phyloP scores from a whole-genome alignment of 352 stramenopile genomes.

The Blastocystis sp. region DNA sequence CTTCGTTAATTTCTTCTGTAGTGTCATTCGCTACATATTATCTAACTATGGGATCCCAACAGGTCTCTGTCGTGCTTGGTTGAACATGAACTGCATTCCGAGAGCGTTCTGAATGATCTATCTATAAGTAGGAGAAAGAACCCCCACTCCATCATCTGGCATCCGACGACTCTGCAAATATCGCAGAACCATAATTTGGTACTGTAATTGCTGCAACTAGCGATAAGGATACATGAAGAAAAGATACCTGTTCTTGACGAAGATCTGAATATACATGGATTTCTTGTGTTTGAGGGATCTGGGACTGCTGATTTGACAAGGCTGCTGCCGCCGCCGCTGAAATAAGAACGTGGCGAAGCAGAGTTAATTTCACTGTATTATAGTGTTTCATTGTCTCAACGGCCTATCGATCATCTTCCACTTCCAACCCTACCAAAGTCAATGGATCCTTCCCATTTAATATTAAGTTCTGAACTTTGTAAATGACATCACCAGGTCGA shows the following conservation, averaged over 20 bases:
- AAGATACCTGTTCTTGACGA: background rate
- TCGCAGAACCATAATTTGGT: conserved; percentile 48
- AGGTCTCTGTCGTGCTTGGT: background rate
- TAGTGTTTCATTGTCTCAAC: conserved; percentile 54
- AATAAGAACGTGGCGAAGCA: conserved; percentile 38
- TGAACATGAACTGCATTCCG: background rate
- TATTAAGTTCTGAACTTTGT: conserved; percentile 57
- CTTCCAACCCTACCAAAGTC: background rate
- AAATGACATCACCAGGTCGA: conserved; percentile 18
- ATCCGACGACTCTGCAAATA: conserved; percentile 36
- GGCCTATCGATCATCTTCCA: background rate
- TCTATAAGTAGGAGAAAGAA: background rate
- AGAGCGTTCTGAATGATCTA: conserved; percentile 57
- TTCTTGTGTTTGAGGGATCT: background rate
- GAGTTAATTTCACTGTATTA: background rate
- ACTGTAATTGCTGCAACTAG: conserved; percentile 36
- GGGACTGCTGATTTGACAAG: background rate
- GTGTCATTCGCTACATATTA: conserved; percentile 35
- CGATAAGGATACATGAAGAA: background rate
- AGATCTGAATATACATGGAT: conserved; percentile 52
- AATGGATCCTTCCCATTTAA: conserved; percentile 26
- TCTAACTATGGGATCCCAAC: background rate
- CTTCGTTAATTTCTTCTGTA: background rate
- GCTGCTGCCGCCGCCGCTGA: background rate
- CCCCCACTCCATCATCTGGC: conserved; percentile 41